Base-by-base conservation (phyloP, 441 rosid species). In the Oxalis stricta region DNA sequence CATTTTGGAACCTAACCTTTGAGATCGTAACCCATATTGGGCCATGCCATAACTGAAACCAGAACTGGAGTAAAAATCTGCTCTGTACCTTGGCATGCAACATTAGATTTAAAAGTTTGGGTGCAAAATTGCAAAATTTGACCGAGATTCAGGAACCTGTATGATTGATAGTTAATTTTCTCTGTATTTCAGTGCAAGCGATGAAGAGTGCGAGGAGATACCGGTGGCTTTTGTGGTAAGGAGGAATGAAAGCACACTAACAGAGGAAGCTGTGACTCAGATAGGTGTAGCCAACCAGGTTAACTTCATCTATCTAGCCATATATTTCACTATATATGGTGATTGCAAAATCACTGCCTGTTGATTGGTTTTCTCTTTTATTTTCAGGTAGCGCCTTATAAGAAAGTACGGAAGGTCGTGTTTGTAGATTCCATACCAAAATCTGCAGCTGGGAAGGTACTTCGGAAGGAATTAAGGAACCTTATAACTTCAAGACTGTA, bases 361-460 rank as follows among this genome's bases (percentile, higher is more conserved):
- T 18, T 16, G 36, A 49, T 30, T n/a, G 13, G 32, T 3, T 7
- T 24, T 36, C 42, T 11, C 10, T 33, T 39, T 57, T 19, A 22
- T 48, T 13, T 14, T 49, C 61, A 84, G 91, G 94, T 84, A 50
- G 71, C 97, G 0, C 94, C 95, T 8, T 64, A 79, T 52, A 82
- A 82, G 82, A 88, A 77, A 58, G 82, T 79, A 57, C 79, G 85
- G 48, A 79, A 61, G 61, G 97, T 82, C 53, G 47, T 75, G 26
- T 82, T 88, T 56, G 65, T 63, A 18, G 31, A 38, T 54, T 55
- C 68, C 8, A 75, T 88, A 60, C 94, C 95, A 5, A 82, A 69
- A 59, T 81, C 95, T 21, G 70, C 85, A n/a, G 69, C 95, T 8
- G 91, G 95, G 42, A 84, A 84, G 79, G 72, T 79, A 61, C 77